phyloP scores from a whole-genome alignment of 352 stramenopile genomes.

The Globisporangium nodosum region DNA sequence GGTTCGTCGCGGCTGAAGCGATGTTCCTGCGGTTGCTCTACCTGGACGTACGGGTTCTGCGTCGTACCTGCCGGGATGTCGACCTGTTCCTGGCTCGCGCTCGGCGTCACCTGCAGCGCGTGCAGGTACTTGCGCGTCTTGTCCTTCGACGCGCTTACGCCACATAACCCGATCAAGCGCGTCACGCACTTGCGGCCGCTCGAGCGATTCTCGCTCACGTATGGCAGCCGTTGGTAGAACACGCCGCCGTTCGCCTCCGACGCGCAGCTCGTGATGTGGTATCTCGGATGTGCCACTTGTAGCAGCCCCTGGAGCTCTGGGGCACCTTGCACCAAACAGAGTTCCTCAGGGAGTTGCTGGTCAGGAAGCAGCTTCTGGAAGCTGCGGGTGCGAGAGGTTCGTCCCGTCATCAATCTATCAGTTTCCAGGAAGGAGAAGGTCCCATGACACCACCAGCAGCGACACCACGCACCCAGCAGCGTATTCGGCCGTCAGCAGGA shows the following conservation, averaged over 20 bases:
- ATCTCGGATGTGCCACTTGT: slow-evolving; percentile 50
- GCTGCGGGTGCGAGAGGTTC: slow-evolving; percentile 7
- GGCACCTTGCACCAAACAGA: slow-evolving; percentile 35
- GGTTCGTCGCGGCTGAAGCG: slow-evolving; percentile 16
- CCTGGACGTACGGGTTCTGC: slow-evolving; percentile 59
- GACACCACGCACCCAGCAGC: slow-evolving; percentile 21
- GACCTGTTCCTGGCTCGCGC: slow-evolving; percentile 24
- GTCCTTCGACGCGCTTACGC: slow-evolving; percentile 53
- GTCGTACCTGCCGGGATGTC: slow-evolving; percentile 70
- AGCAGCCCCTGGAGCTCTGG: slow-evolving; percentile 24
- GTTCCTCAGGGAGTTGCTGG: slow-evolving; percentile 44
- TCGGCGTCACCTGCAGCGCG: slow-evolving; percentile 55
- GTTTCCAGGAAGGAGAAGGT: not conserved
- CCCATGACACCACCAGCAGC: not conserved
- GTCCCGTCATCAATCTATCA: not conserved
- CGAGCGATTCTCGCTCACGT: slow-evolving; percentile 50
- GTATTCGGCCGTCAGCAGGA: slow-evolving; percentile 59
- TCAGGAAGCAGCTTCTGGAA: slow-evolving; percentile 55
- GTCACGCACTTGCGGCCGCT: slow-evolving; percentile 56
- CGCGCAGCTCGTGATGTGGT: slow-evolving; percentile 56
- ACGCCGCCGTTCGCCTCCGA: slow-evolving; percentile 28
- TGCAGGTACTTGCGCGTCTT: slow-evolving; percentile 81
- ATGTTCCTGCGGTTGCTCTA: slow-evolving; percentile 5
- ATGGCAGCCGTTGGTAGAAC: slow-evolving; percentile 78
- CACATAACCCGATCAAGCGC: slow-evolving; percentile 63